A percentile compares a stretch with the other conserved stretches of the same genome.
These are phyloP conservation scores for Schoenoplectus tabernaemontani DNA, from an alignment of 202 grass and related monocot species.

Conservation along the genomic window DNA sequence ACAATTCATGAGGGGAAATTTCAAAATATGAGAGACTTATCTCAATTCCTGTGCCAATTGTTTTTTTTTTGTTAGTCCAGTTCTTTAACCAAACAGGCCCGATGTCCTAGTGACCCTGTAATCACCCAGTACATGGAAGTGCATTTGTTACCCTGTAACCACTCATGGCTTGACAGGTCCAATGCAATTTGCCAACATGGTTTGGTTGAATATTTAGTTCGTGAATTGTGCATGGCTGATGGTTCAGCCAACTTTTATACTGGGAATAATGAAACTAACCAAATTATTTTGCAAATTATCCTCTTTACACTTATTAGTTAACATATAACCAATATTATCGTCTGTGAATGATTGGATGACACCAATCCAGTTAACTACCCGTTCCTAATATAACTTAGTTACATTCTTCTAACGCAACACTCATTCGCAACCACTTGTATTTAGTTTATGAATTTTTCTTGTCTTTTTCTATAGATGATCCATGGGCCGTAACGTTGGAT, in stretches of 20 bases:
- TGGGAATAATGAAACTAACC: background rate
- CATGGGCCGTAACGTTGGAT: background rate
- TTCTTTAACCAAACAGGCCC: background rate
- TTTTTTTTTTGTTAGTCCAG: background rate
- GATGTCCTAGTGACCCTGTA: too few relatives aligned
- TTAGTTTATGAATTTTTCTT: background rate
- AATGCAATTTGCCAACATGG: background rate
- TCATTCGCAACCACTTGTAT: background rate
- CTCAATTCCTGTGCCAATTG: background rate
- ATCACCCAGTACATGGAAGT: background rate
- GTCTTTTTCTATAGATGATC: background rate
- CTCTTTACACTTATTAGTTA: background rate
- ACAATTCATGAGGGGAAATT: background rate
- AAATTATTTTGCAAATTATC: background rate
- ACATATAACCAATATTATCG: background rate
- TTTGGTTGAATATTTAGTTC: background rate
- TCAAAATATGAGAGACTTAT: background rate
- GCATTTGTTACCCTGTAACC: background rate
- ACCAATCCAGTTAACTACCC: background rate
- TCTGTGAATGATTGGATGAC: too few relatives aligned
- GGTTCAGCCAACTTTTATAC: background rate
- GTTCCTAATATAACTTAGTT: background rate
- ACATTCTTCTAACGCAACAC: background rate
- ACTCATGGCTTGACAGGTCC: background rate
- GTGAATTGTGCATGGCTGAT: background rate